phyloP scores from a whole-genome alignment of 2,329 filamentous ascomycete genomes.

The Catunica adiposa region DNA sequence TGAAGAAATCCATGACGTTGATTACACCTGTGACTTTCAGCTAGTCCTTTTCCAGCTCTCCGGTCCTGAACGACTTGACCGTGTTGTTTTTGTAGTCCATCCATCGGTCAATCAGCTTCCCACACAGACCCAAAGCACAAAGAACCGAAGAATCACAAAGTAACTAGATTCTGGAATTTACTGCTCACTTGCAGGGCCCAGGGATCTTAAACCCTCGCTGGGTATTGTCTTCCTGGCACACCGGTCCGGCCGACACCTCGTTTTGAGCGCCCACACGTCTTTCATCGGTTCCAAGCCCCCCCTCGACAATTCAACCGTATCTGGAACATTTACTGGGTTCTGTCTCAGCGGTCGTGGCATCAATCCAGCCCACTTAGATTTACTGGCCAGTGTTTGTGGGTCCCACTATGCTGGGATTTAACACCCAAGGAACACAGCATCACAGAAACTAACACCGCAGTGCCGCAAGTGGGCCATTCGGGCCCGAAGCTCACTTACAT shows the following conservation, averaged over 20 bases:
- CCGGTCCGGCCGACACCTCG: background rate
- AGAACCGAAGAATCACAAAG: background rate
- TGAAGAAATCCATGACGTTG: background rate
- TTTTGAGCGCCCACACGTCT: background rate
- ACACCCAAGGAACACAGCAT: background rate
- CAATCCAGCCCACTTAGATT: background rate
- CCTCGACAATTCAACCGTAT: background rate
- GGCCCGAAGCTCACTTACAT: background rate
- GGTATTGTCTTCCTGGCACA: background rate
- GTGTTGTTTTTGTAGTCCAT: background rate
- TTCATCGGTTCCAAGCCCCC: constrained; percentile 1
- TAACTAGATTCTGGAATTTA: background rate
- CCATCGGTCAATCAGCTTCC: background rate
- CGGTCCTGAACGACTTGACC: background rate
- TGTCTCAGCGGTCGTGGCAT: background rate
- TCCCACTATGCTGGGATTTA: background rate
- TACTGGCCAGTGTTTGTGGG: background rate
- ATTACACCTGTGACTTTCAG: background rate
- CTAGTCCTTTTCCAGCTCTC: background rate
- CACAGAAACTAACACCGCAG: background rate
- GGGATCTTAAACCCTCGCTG: background rate
- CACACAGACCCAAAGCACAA: background rate
- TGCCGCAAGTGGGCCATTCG: background rate
- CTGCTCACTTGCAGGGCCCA: constrained; percentile 1
- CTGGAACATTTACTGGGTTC: background rate